These are phyloP conservation scores for Yamadazyma siamensis DNA, from an alignment of 1,139 yeast species.

Conservation along the genomic window DNA sequence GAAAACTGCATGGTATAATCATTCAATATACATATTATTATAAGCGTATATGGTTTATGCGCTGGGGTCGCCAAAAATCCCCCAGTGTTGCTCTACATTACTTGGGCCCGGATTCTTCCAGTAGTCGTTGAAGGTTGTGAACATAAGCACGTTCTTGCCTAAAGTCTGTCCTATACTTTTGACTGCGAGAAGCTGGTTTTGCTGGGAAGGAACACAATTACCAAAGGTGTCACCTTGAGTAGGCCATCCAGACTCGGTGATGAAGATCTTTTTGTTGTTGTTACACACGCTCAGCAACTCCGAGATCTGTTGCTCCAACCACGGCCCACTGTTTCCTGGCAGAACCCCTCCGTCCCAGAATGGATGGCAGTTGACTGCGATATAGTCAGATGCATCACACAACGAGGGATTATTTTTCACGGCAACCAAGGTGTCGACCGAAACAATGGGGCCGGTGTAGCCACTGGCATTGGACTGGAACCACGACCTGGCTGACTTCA, in stretches of 20 bases:
- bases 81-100: conserved; percentile 74
- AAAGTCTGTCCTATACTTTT: conserved; percentile 50
- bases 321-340: conserved; percentile 66
- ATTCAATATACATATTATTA: too few species aligned
- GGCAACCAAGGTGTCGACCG: conserved; percentile 79
- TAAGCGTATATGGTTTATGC: conserved; percentile 9
- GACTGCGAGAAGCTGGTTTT: conserved; percentile 61
- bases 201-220: conserved; percentile 64
- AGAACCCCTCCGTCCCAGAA: conserved; percentile 70
- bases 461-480: conserved; percentile 50
- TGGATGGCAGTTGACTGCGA: conserved; percentile 81
- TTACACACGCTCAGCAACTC: conserved; percentile 67
- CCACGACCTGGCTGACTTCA: conserved; percentile 57
- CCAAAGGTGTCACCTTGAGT: conserved; percentile 64
- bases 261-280: conserved; percentile 52
- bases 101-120: conserved; percentile 73
- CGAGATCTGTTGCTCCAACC: conserved; percentile 66
- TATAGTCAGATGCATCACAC: conserved; percentile 70
- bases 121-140: conserved; percentile 71
- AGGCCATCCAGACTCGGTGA: conserved; percentile 86
- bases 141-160: conserved; percentile 58
- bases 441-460: conserved; percentile 68
- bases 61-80: conserved; percentile 42
- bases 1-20: too few species aligned
- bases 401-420: conserved; percentile 67